phyloP scores from a whole-genome alignment of 2,329 filamentous ascomycete genomes.

The Pyricularia sp. region DNA sequence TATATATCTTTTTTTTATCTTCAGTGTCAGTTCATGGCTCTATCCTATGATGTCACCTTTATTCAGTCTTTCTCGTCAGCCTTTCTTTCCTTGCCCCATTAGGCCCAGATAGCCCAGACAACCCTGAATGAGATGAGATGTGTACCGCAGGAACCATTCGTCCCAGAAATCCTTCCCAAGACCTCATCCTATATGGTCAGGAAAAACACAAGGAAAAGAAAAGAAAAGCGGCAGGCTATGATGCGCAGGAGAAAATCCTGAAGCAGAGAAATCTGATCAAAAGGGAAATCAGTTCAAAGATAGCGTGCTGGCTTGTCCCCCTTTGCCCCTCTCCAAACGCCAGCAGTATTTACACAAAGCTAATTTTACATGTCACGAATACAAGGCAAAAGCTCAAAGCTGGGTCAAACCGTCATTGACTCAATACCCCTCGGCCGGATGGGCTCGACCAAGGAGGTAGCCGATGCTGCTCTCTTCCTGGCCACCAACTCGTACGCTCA shows the following conservation, averaged over 20 bases:
- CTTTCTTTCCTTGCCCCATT: not conserved
- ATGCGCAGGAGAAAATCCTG: not conserved
- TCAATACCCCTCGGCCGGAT: slow-evolving; percentile 58
- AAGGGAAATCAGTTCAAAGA: not conserved
- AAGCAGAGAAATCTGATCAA: slow-evolving; percentile 2
- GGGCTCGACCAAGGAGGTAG: slow-evolving; percentile 61
- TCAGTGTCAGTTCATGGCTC: not conserved
- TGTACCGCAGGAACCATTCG: not conserved
- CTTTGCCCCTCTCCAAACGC: not conserved
- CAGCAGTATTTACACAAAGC: not conserved
- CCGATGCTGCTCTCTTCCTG: slow-evolving; percentile 73
- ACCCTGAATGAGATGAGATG: not conserved
- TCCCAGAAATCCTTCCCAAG: not conserved
- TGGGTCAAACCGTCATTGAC: slow-evolving; percentile 17
- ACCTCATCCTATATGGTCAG: not conserved
- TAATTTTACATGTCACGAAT: slow-evolving; percentile 7
- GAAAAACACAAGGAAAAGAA: not conserved
- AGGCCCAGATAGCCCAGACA: not conserved
- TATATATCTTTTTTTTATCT: slow-evolving; percentile 5
- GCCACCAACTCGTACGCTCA: slow-evolving; percentile 73
- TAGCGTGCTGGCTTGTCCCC: slow-evolving; percentile 2
- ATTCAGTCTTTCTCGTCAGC: not conserved
- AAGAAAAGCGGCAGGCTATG: not conserved
- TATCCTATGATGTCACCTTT: not conserved
- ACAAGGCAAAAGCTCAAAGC: not conserved